Percentiles rank a stretch among this genome's conserved stretches.
phyloP scores from a whole-genome alignment of 2,329 filamentous ascomycete genomes.

The Microdochium trichocladiopsis region DNA sequence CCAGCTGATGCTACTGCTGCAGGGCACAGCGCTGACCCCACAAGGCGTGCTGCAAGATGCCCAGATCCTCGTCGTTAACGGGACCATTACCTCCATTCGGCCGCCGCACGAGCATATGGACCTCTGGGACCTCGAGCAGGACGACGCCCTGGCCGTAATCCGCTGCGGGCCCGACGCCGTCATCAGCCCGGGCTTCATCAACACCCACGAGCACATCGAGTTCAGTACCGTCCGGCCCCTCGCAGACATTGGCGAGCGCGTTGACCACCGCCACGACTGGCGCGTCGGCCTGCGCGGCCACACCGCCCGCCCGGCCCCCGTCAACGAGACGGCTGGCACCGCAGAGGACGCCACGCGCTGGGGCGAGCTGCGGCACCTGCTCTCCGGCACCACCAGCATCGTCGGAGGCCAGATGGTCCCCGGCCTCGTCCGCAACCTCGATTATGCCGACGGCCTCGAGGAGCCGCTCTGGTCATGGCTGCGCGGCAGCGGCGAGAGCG shows the following conservation, averaged over 20 bases:
- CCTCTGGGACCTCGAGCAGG: slow-evolving; percentile 2
- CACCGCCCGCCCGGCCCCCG: slow-evolving; percentile 8
- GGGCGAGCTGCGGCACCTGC: slow-evolving; percentile 20
- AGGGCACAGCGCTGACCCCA: slow-evolving; percentile 32
- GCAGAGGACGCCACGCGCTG: slow-evolving; percentile 11
- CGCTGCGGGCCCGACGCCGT: slow-evolving; percentile 14
- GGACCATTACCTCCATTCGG: slow-evolving; percentile 10
- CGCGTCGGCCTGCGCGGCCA: slow-evolving; percentile 13
- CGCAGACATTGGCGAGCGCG: slow-evolving; percentile 12
- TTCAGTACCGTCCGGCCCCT: slow-evolving; percentile 16
- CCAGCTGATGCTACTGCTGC: slow-evolving; percentile 20
- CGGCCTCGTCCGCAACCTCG: slow-evolving; percentile 18
- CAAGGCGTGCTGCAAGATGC: slow-evolving; percentile 12
- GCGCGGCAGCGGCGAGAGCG: background rate
- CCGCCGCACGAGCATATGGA: background rate
- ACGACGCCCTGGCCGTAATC: slow-evolving; percentile 9
- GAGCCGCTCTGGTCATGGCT: slow-evolving; percentile 1
- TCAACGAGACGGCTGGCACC: slow-evolving; percentile 11
- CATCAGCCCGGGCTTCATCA: slow-evolving; percentile 21
- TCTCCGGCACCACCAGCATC: slow-evolving; percentile 21
- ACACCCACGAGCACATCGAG: slow-evolving; percentile 20
- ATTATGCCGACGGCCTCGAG: slow-evolving; percentile 12
- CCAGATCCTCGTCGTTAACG: slow-evolving; percentile 16
- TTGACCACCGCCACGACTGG: slow-evolving; percentile 20
- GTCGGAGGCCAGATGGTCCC: slow-evolving; percentile 17